A percentile compares a stretch with the other conserved stretches of the same genome.
These are phyloP conservation scores for Paramarasmius palmivorus DNA, from an alignment of 1,284 basidiomycete species.

Conservation along the genomic window DNA sequence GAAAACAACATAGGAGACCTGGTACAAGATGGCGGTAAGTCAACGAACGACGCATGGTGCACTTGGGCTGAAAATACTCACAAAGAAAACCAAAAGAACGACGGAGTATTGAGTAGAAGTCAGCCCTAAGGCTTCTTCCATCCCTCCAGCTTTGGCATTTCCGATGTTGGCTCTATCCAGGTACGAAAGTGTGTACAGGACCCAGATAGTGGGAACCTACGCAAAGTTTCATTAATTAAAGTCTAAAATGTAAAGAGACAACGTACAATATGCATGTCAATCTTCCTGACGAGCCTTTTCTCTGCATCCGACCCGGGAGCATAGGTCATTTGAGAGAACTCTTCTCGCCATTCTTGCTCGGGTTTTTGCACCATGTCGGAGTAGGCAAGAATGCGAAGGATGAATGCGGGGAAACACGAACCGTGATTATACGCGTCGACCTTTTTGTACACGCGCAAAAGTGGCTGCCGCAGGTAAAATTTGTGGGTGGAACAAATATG, in stretches of 20 bases:
- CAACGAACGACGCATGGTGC: no score
- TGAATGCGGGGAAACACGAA: no score
- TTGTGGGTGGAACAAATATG: no score
- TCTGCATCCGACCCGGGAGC: constrained; percentile 12
- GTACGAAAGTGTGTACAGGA: constrained; percentile 17
- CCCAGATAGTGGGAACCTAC: constrained; percentile 15
- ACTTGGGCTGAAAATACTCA: no score
- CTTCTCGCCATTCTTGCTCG: constrained; percentile 18
- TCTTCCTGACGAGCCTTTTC: constrained; percentile 12
- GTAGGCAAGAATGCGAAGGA: no score
- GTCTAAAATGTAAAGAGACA: neutral
- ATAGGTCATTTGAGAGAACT: constrained; percentile 11
- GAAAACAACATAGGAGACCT: constrained; percentile 21
- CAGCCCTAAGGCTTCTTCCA: constrained; percentile 30
- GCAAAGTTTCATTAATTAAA: neutral
- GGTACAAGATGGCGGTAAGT: no score
- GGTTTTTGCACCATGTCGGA: no score
- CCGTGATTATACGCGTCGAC: no score
- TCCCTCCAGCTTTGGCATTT: constrained; percentile 37
- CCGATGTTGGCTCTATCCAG: constrained; percentile 31
- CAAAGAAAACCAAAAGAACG: constrained; percentile 27
- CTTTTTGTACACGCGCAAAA: no score
- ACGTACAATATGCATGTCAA: constrained; percentile 15
- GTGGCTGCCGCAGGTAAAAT: no score
- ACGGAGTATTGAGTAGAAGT: constrained; percentile 24